Base-by-base conservation (phyloP, 2,329 filamentous ascomycete species). In the Tolypocladium pustulatum region DNA sequence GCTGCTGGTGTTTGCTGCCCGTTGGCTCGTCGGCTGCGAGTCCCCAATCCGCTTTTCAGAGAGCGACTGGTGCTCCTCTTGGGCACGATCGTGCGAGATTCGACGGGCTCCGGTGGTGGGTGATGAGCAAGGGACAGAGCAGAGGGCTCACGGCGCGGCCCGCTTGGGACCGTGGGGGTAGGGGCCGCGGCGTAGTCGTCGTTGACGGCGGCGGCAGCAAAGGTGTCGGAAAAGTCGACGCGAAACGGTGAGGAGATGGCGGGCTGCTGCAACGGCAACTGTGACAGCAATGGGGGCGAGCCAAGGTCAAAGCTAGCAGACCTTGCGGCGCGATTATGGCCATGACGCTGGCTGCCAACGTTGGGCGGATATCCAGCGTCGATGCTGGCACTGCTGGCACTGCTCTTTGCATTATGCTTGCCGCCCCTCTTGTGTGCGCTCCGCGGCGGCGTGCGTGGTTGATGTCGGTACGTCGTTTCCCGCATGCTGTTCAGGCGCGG, bases 121-220 rank as follows among this genome's bases (percentile, higher is more conserved):
- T 72, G 73, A 63, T 71, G 76, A 54, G 64, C 60, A 10, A 64
- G 56, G 30, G 65, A 70, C 38, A 69, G 64, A 51, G 72, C 68
- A 30, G 79, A 68, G 22, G 68, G 61, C 38, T 73, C 66, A 58
- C 76, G 76, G 60, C 91, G 84, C 59, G 92, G 90, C 6, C 92
- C 92, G 55, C 81, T 87, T 38, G 90, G 91, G 40, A 97, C 81
- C 34, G 86, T 92, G 6, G 93, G 93, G 41, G 88, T 93, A 17
- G 93, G 92, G 32, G 91, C 92, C 56, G 91, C 89, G 69, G 94
- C 89, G 73, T 87, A 85, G 65, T 88, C 83, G 65, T 81, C 77
- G 66, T 51, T 41, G 25, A 10, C 36, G 27, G 30, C 25, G 34
- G 34, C 25, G 22, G 46, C 46, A 56, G 80, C 73, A 63, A 79